A percentile compares a stretch with the other conserved stretches of the same genome.
phyloP scores from a whole-genome alignment of 2,329 filamentous ascomycete species.

The Fusarium goolgardi region DNA sequence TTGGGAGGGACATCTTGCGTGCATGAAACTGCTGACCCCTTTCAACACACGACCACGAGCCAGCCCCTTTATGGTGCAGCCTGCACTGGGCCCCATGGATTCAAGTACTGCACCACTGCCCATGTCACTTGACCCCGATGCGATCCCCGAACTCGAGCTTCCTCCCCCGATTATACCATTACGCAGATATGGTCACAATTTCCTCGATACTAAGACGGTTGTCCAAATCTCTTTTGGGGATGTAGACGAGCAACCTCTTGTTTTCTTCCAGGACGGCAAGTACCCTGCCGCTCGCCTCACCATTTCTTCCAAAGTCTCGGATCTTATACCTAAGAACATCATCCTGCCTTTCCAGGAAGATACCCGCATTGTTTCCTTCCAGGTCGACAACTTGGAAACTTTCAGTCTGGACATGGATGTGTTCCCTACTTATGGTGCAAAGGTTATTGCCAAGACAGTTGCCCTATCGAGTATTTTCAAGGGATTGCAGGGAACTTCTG shows the following conservation, averaged over 20 bases:
- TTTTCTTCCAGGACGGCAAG: conserved; percentile 98
- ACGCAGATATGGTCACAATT: conserved; percentile 96
- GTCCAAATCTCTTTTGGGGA: conserved; percentile 92
- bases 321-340: conserved; percentile 95
- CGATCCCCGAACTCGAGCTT: conserved; percentile 90
- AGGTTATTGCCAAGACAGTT: conserved; percentile 95
- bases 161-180: conserved; percentile 96
- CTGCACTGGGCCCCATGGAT: conserved; percentile 57
- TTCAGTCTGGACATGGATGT: conserved; percentile 98
- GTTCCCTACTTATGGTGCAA: conserved; percentile 96
- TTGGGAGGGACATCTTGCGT: conserved; percentile 96
- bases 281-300: conserved; percentile 95
- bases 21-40: conserved; percentile 86
- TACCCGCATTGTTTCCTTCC: conserved; percentile 91
- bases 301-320: conserved; percentile 95
- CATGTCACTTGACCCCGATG: conserved; percentile 82
- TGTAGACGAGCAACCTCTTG: conserved; percentile 77
- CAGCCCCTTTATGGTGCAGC: conserved; percentile 59
- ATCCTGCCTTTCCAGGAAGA: conserved; percentile 97
- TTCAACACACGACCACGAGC: conserved; percentile 59
- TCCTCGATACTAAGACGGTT: conserved; percentile 96
- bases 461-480: conserved; percentile 89
- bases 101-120: conserved; percentile 65
- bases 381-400: conserved; percentile 90
- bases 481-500: conserved; percentile 77